phyloP scores from a whole-genome alignment of 176 grass and related monocot species.

The Cenchrus purpureus region DNA sequence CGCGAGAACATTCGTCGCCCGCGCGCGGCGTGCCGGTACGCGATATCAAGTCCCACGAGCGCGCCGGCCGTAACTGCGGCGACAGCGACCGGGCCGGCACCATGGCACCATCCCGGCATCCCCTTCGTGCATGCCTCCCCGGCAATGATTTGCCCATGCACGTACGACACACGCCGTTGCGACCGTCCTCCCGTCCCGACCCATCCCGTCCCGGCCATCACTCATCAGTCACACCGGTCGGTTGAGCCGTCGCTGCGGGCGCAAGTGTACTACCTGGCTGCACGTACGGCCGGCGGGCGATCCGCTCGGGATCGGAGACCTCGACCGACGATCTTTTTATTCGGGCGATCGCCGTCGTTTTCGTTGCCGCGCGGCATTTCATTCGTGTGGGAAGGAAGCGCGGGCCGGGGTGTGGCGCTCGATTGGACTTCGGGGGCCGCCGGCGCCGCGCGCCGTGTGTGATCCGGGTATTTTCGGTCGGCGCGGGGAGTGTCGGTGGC shows the following conservation, averaged over 20 bases:
- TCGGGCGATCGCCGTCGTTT: too few relatives aligned
- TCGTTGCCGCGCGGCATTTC: too few relatives aligned
- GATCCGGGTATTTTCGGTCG: background rate
- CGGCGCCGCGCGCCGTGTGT: too few relatives aligned
- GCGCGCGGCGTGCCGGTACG: too few relatives aligned
- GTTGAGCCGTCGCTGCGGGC: constrained; percentile 8
- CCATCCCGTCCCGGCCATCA: too few relatives aligned
- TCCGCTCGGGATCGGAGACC: background rate
- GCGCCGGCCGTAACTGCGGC: background rate
- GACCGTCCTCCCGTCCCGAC: too few relatives aligned
- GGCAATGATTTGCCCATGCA: constrained; percentile 41
- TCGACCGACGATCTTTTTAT: background rate
- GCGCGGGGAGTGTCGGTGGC: constrained; percentile 43
- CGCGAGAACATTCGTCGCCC: too few relatives aligned
- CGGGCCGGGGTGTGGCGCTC: background rate
- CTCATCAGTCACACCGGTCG: background rate
- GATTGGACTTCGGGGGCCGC: too few relatives aligned
- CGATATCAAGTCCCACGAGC: too few relatives aligned
- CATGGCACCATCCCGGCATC: background rate
- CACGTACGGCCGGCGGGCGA: background rate
- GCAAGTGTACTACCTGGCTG: too few relatives aligned
- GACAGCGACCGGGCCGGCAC: background rate
- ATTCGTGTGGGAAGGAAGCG: too few relatives aligned
- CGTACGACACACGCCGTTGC: constrained; percentile 2
- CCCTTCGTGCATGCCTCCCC: background rate